Conservation (phyloP, 208 protist genomes). For the Acanthamoeba comandoni region DNA sequence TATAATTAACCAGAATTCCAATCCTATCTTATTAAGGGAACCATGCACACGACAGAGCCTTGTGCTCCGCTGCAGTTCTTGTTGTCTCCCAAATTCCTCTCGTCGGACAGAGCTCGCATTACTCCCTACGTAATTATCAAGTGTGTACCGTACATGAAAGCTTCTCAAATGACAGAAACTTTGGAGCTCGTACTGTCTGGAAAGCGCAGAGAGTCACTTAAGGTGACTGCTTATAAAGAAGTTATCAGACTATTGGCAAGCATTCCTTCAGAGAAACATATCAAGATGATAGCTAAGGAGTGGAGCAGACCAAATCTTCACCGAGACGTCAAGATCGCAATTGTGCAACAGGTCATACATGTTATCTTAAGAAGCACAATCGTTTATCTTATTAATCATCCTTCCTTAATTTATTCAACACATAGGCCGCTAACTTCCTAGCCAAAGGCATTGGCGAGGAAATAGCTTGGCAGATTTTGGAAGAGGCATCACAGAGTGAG, state of each 20-base stretch:
- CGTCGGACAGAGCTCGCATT: slow-evolving; percentile 8
- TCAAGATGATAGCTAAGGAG: background rate
- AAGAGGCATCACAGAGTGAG: background rate
- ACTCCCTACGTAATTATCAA: background rate
- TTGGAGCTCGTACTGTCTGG: background rate
- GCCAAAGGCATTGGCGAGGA: background rate
- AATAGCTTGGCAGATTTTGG: slow-evolving; percentile 3
- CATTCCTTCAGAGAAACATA: background rate
- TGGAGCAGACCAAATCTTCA: slow-evolving; percentile 1
- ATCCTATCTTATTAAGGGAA: background rate
- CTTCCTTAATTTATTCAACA: no score
- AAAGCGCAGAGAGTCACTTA: background rate
- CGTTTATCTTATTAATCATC: no score
- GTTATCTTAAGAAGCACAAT: no score
- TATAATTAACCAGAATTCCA: no score
- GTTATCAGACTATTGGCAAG: background rate
- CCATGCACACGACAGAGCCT: background rate
- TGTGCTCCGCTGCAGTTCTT: slow-evolving; percentile 3
- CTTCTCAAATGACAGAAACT: slow-evolving; percentile 6
- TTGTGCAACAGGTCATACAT: slow-evolving; percentile 7
- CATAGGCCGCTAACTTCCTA: no score
- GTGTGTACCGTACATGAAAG: background rate
- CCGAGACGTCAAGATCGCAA: background rate
- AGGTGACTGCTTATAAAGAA: slow-evolving; percentile 21
- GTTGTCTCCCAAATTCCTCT: background rate